phyloP scores from a whole-genome alignment of 306 rosid genomes.

The Urtica urens region DNA sequence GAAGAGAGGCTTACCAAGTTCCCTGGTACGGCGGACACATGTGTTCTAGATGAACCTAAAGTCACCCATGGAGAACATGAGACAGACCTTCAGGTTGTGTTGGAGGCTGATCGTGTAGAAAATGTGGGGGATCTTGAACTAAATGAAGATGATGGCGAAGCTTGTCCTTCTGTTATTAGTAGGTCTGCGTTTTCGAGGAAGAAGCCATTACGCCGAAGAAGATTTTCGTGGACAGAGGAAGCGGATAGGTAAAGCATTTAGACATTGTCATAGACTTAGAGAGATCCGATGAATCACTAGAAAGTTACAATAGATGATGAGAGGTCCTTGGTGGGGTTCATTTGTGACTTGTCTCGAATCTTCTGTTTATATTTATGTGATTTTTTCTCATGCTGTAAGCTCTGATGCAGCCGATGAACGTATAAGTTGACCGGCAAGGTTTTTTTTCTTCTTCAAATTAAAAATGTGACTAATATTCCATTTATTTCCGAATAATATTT shows the following conservation, averaged over 20 bases:
- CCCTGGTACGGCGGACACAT: slow-evolving; percentile 20
- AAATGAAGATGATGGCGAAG: slow-evolving; percentile 31
- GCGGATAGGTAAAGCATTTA: slow-evolving; percentile 82
- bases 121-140: slow-evolving; percentile 24
- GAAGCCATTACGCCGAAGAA: slow-evolving; percentile 57
- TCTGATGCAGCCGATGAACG: no score
- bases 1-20: slow-evolving; percentile 11
- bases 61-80: slow-evolving; percentile 27
- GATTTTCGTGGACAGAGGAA: slow-evolving; percentile 77
- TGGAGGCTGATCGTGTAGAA: slow-evolving; percentile 31
- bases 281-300: no score
- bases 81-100: slow-evolving; percentile 24
- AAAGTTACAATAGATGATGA: no score
- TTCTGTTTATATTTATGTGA: no score
- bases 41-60: slow-evolving; percentile 27
- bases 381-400: no score
- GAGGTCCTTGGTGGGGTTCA: no score
- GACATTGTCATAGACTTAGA: no score
- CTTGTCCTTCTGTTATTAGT: slow-evolving; percentile 28
- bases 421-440: no score
- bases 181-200: slow-evolving; percentile 31
- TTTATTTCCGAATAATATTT: no score
- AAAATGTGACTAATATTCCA: no score
- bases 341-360: no score
- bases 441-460: no score